These are phyloP conservation scores for Pythium aristosporum DNA, from an alignment of 352 stramenopile species.

Conservation along the genomic window DNA sequence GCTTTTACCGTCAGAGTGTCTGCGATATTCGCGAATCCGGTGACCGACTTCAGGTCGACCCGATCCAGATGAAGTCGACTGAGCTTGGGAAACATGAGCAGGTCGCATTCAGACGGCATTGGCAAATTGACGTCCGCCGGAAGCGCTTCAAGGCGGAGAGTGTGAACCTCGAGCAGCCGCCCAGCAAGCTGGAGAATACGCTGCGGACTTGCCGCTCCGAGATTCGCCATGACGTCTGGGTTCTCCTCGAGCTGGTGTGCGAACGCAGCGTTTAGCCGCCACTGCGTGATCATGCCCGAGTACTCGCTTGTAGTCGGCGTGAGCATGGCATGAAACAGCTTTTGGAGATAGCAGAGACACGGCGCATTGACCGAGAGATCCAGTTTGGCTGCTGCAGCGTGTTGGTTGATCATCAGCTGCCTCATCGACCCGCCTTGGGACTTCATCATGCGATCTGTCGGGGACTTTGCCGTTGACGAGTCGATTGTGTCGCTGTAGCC, in stretches of 20 bases:
- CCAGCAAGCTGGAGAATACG: slow-evolving; percentile 17
- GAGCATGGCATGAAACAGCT: slow-evolving; percentile 18
- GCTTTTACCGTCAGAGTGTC: slow-evolving; percentile 1
- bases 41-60: neutral
- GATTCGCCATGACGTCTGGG: neutral
- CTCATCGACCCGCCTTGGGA: neutral
- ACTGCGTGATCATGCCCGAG: slow-evolving; percentile 14
- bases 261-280: slow-evolving; percentile 14
- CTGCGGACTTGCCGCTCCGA: slow-evolving; percentile 15
- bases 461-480: neutral
- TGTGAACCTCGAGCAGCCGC: slow-evolving; percentile 13
- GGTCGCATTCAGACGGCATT: slow-evolving; percentile 12
- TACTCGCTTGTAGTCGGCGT: slow-evolving; percentile 2
- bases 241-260: neutral
- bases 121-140: neutral
- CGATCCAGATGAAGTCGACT: slow-evolving; percentile 5
- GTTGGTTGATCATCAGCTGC: neutral
- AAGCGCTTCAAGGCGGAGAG: slow-evolving; percentile 4
- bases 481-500: neutral
- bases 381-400: neutral
- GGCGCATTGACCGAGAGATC: slow-evolving; percentile 8
- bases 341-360: slow-evolving; percentile 21
- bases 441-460: neutral
- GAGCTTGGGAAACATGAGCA: slow-evolving; percentile 12
- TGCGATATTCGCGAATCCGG: slow-evolving; percentile 1